Conservation (phyloP, 345 rosid species). For the Gossypium sturtianum region DNA sequence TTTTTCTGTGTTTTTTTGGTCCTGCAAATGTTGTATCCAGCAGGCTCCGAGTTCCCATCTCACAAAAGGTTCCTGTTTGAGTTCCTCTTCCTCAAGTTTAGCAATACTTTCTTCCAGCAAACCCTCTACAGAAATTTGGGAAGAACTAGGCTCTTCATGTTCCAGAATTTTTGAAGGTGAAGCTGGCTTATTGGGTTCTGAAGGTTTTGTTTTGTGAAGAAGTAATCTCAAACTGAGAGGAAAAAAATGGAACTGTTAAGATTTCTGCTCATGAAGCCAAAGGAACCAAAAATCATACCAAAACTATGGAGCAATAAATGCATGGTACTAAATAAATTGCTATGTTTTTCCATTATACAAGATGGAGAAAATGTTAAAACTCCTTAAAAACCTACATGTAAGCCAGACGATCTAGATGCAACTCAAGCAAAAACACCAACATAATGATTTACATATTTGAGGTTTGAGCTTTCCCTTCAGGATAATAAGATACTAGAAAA, state of each 20-base stretch:
- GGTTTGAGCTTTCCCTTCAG: not conserved
- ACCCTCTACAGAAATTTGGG: slow-evolving; percentile 56
- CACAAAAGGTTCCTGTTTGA: slow-evolving; percentile 44
- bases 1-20: slow-evolving; percentile 77
- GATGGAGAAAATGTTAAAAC: not conserved
- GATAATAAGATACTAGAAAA: not conserved
- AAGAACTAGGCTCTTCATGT: slow-evolving; percentile 50
- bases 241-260: slow-evolving; percentile 5
- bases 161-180: slow-evolving; percentile 39
- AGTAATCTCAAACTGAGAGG: slow-evolving; percentile 76
- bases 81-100: slow-evolving; percentile 69
- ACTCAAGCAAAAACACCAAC: not conserved
- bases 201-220: slow-evolving; percentile 47
- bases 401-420: not conserved
- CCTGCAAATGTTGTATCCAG: slow-evolving; percentile 97
- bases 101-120: slow-evolving; percentile 72
- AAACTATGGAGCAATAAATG: not conserved
- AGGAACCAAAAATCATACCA: not conserved
- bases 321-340: not conserved
- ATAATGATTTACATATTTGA: not conserved
- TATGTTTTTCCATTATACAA: not conserved
- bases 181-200: slow-evolving; percentile 49
- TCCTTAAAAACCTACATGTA: not conserved
- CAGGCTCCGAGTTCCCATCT: slow-evolving; percentile 99
- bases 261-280: slow-evolving; percentile 6